Conservation (phyloP, 331 rosid species). For the Phaseolus coccineus region DNA sequence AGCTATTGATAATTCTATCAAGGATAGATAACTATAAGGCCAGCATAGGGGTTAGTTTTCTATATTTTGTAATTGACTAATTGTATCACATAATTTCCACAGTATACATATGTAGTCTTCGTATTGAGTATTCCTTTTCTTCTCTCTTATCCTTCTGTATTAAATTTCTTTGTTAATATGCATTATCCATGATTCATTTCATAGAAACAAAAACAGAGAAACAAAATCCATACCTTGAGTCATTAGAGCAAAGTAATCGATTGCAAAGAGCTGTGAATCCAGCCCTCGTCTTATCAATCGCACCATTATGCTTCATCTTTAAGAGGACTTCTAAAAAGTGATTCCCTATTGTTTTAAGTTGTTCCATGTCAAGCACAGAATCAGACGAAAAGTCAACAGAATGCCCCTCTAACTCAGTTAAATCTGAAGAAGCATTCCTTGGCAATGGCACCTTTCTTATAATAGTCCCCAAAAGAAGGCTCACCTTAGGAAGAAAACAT, state of each 20-base stretch:
- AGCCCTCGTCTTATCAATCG: slow-evolving; percentile 98
- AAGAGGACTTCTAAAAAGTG: slow-evolving; percentile 98
- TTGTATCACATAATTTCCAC: background rate
- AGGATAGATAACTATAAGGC: slow-evolving; percentile 8
- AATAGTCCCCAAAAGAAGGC: slow-evolving; percentile 96
- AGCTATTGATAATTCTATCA: background rate
- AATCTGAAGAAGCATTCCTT: slow-evolving; percentile 54
- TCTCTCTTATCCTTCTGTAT: background rate
- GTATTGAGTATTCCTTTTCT: background rate
- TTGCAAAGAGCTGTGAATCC: slow-evolving; percentile 99
- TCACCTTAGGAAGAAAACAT: slow-evolving; percentile 68
- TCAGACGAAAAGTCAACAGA: slow-evolving; percentile 54
- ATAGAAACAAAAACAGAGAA: slow-evolving; percentile 22
- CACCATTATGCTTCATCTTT: slow-evolving; percentile 99
- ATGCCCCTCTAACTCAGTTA: slow-evolving; percentile 47
- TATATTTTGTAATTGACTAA: slow-evolving; percentile 12
- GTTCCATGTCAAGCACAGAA: slow-evolving; percentile 81
- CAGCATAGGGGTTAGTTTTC: background rate
- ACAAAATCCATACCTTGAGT: slow-evolving; percentile 62
- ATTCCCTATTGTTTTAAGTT: slow-evolving; percentile 87
- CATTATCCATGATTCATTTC: slow-evolving; percentile 4
- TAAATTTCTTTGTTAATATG: background rate
- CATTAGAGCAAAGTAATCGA: slow-evolving; percentile 92
- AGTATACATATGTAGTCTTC: background rate
- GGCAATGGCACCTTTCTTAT: slow-evolving; percentile 91